Percentiles rank a stretch among this genome's conserved stretches.
These are phyloP conservation scores for Musa acuminata DNA, from an alignment of 176 grass and related monocot species.

Conservation along the genomic window DNA sequence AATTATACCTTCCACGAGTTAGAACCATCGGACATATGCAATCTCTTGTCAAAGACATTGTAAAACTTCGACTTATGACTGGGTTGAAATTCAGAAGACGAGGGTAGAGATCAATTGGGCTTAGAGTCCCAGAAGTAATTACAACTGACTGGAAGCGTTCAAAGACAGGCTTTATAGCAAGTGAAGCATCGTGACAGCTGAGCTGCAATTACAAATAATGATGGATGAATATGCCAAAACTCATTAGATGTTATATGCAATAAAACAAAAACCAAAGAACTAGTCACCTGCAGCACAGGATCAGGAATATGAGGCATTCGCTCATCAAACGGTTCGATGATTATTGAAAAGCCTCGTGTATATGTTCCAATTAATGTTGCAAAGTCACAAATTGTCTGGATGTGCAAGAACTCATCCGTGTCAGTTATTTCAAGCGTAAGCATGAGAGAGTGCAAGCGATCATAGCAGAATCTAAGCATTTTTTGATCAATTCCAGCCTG, in stretches of 20 bases:
- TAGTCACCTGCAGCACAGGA: conserved; percentile 64
- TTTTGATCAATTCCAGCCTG: conserved; percentile 93
- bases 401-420: conserved; percentile 85
- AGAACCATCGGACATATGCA: conserved; percentile 98
- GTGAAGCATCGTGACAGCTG: conserved; percentile 93
- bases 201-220: conserved; percentile 50
- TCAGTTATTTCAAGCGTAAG: conserved; percentile 87
- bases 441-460: conserved; percentile 72
- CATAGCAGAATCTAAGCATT: conserved; percentile 97
- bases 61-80: conserved; percentile 96
- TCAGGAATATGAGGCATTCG: conserved; percentile 92
- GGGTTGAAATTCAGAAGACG: conserved; percentile 88
- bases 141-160: conserved; percentile 86
- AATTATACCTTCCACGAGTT: conserved; percentile 79
- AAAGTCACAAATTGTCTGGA: conserved; percentile 91
- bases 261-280: conserved; percentile 4
- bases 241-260: neutral
- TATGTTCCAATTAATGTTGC: conserved; percentile 86
- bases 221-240: conserved; percentile 22
- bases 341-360: conserved; percentile 80
- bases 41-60: conserved; percentile 93
- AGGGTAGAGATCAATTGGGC: conserved; percentile 91
- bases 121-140: conserved; percentile 93
- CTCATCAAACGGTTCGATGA: conserved; percentile 88
- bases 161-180: conserved; percentile 91